Base-by-base conservation (phyloP, 1,284 basidiomycete species). In the Leucocoprinus gongylophorus region DNA sequence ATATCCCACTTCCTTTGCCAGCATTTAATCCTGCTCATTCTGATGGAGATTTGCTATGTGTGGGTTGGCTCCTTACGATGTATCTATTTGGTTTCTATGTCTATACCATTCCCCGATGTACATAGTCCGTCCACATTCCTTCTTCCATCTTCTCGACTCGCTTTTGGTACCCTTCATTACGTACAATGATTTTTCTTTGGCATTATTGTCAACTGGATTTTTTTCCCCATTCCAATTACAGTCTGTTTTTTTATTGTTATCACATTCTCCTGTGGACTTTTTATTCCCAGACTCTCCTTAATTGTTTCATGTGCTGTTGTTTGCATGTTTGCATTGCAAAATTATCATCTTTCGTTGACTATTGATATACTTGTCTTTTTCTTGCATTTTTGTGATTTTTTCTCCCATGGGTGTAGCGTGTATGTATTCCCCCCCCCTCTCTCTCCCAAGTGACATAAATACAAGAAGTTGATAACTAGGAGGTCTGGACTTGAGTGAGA, bases 21-120 rank as follows among this genome's bases (percentile, higher is more conserved):
- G 21, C 23, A 3, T 26, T 3, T 4, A 20, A 18, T 32, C 40
- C 38, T 50, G 51, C 48, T 37, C 17, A n/a, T 37, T 37, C 35
- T 15, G 35, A 17, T n/a, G 35, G 8, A 37, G 17, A n/a, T n/a
- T 17, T 37, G 35, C n/a, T 37, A 8, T 13, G n/a, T 37, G 35
- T 13, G n/a, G 13, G 18, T 40, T 17, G 20, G 20, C 46, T 47
- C 33, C 37, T 50, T 54, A 52, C 35, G 21, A 12, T 20, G 41
- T 28, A 32, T 42, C 28, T 23, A 20, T 49, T 52, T 46, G 41
- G 38, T 46, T 35, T 17, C 41, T 41, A 47, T 53, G 45, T 46
- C 42, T 28, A 50, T 48, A 50, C 48, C 37, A 46, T 42, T 46
- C 35, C 29, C 33, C 10, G 33, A 35, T 50, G 42, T 20, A 28